phyloP scores from a whole-genome alignment of 192 early-diverging fungal genomes.

The Entomortierella chlamydospora region DNA sequence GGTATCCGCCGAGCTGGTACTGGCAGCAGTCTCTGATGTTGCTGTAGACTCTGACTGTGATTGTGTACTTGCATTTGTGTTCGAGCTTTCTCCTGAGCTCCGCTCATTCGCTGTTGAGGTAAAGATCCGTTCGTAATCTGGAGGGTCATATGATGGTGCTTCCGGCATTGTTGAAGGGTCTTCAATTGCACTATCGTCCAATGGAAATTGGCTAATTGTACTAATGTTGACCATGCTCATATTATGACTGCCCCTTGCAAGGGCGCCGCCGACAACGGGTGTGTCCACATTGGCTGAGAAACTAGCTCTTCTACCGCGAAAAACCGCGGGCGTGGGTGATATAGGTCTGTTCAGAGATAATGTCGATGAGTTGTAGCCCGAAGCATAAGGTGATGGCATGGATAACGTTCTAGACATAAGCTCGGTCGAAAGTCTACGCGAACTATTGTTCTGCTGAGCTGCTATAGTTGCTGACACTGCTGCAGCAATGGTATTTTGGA shows the following conservation, averaged over 20 bases:
- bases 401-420: slow-evolving; percentile 44
- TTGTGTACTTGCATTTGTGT: background rate
- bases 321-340: slow-evolving; percentile 25
- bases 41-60: background rate
- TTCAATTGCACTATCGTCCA: slow-evolving; percentile 5
- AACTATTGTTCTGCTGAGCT: slow-evolving; percentile 7
- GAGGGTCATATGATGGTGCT: slow-evolving; percentile 49
- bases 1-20: background rate
- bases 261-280: slow-evolving; percentile 11
- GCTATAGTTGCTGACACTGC: slow-evolving; percentile 25
- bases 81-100: slow-evolving; percentile 14
- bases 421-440: slow-evolving; percentile 6
- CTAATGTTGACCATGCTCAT: slow-evolving; percentile 55
- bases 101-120: slow-evolving; percentile 10
- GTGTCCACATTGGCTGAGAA: slow-evolving; percentile 52
- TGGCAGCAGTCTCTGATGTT: background rate
- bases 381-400: slow-evolving; percentile 25
- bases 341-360: slow-evolving; percentile 26
- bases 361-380: slow-evolving; percentile 26
- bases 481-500: slow-evolving; percentile 25
- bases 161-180: slow-evolving; percentile 30
- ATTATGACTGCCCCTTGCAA: slow-evolving; percentile 13
- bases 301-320: slow-evolving; percentile 37
- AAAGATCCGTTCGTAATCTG: slow-evolving; percentile 35
- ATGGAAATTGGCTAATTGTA: slow-evolving; percentile 14